Percentiles rank a stretch among this genome's conserved stretches.
These are phyloP conservation scores for Diospyros kaki DNA, from an alignment of 148 eudicot species.

Conservation along the genomic window DNA sequence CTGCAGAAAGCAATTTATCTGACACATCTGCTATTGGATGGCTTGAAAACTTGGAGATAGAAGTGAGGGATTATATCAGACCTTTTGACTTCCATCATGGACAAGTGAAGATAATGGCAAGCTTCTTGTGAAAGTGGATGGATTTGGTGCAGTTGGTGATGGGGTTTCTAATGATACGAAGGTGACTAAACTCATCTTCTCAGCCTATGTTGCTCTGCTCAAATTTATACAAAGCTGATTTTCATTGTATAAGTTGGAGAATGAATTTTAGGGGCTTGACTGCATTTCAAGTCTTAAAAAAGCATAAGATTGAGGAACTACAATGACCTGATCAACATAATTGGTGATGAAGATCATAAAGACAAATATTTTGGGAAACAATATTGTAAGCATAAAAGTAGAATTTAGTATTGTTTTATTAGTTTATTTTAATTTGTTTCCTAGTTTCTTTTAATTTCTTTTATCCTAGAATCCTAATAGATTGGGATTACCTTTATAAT, in stretches of 20 bases:
- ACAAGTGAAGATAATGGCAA: slow-evolving; percentile 36
- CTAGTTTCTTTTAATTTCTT: too few relatives aligned
- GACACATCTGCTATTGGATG: slow-evolving; percentile 34
- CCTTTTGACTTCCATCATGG: slow-evolving; percentile 32
- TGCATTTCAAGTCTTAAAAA: neutral
- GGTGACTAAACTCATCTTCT: slow-evolving; percentile 28
- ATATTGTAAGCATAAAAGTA: too few relatives aligned
- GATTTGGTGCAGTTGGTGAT: slow-evolving; percentile 87
- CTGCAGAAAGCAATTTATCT: slow-evolving; percentile 26
- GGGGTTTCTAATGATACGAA: slow-evolving; percentile 85
- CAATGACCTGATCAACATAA: neutral
- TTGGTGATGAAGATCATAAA: too few relatives aligned
- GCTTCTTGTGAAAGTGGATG: slow-evolving; percentile 74
- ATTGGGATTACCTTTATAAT: too few relatives aligned
- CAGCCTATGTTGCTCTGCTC: neutral
- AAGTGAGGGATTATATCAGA: slow-evolving; percentile 46
- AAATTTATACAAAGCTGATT: neutral
- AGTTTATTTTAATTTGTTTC: too few relatives aligned
- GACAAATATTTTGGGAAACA: too few relatives aligned
- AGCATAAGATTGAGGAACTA: neutral
- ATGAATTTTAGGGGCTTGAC: neutral
- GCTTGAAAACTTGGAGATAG: slow-evolving; percentile 44
- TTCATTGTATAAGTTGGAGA: neutral
- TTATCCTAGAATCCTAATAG: too few relatives aligned
- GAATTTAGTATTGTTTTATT: too few relatives aligned